Evolutionary conservation across 495 filamentous ascomycete genomes (phyloP).

Genomic region (Penicillium soppii): DNA sequence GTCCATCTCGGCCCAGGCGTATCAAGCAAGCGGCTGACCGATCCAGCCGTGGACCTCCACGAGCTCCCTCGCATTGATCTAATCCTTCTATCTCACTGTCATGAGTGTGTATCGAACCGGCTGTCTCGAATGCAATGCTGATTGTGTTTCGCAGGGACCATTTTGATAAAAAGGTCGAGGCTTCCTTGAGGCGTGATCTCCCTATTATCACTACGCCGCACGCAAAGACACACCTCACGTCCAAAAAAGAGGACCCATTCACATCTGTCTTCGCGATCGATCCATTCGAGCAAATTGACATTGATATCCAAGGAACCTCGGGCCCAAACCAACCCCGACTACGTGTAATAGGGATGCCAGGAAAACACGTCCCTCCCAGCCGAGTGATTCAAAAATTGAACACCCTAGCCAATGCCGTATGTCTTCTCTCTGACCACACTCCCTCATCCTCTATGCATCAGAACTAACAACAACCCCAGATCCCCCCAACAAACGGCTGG

Average conservation of each 20-base stretch:
- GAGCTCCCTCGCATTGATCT: conserved; percentile 60
- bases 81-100: conserved; percentile 65
- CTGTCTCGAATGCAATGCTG: not conserved
- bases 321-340: conserved; percentile 29
- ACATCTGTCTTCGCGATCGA: conserved; percentile 52
- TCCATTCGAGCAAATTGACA: conserved; percentile 51
- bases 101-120: conserved; percentile 37
- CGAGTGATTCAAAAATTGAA: conserved; percentile 47
- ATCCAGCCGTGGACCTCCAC: conserved; percentile 61
- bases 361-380: conserved; percentile 63
- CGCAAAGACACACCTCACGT: conserved; percentile 52
- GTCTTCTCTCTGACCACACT: conserved; percentile 15
- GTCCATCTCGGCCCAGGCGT: conserved; percentile 67
- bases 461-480: conserved; percentile 21
- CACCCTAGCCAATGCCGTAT: conserved; percentile 57
- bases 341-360: conserved; percentile 66
- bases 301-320: conserved; percentile 40
- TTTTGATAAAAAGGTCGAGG: conserved; percentile 64
- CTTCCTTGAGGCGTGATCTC: conserved; percentile 52
- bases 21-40: conserved; percentile 47
- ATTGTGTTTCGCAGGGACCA: conserved; percentile 46
- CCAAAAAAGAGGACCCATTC: conserved; percentile 49
- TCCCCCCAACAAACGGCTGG: conserved; percentile 75
- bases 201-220: conserved; percentile 67
- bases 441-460: not conserved